These are phyloP conservation scores for Aulographum hederae DNA, from an alignment of 2,329 filamentous ascomycete species.

Conservation along the genomic window DNA sequence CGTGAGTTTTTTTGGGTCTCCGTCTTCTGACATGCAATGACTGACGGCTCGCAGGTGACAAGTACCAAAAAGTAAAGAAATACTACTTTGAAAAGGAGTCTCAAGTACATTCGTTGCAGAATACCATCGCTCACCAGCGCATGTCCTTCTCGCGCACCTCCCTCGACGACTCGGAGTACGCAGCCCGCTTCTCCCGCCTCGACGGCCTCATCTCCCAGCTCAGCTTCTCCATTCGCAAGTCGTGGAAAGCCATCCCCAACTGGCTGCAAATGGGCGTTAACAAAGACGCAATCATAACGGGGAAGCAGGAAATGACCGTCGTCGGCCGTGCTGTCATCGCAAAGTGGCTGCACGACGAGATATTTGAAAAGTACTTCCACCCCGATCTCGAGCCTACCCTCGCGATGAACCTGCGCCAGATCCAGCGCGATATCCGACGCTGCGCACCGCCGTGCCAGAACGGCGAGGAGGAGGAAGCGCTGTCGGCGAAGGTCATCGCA, in stretches of 20 bases:
- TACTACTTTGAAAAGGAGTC: conserved; percentile 87
- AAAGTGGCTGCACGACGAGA: conserved; percentile 75
- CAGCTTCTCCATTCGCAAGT: conserved; percentile 88
- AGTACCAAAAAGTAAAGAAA: conserved; percentile 96
- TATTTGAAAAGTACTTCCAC: conserved; percentile 87
- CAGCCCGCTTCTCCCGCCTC: conserved; percentile 70
- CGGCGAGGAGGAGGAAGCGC: conserved; percentile 74
- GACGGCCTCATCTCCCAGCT: conserved; percentile 91
- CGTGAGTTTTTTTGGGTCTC: conserved; percentile 17
- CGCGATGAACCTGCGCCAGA: conserved; percentile 62
- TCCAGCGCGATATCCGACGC: conserved; percentile 73
- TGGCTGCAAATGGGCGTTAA: conserved; percentile 74
- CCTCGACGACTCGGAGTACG: conserved; percentile 88
- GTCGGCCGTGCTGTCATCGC: conserved; percentile 79
- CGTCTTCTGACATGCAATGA: background rate
- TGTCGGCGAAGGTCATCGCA: conserved; percentile 71
- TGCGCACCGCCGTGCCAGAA: conserved; percentile 57
- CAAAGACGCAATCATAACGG: conserved; percentile 65
- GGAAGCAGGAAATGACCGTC: conserved; percentile 95
- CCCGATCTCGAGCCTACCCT: conserved; percentile 63
- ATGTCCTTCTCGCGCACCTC: conserved; percentile 88
- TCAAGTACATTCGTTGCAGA: conserved; percentile 87
- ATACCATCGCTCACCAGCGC: conserved; percentile 90
- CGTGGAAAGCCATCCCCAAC: conserved; percentile 64
- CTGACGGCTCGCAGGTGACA: conserved; percentile 43